Conservation (phyloP, 208 protist genomes). For the Lotmaria passim region DNA sequence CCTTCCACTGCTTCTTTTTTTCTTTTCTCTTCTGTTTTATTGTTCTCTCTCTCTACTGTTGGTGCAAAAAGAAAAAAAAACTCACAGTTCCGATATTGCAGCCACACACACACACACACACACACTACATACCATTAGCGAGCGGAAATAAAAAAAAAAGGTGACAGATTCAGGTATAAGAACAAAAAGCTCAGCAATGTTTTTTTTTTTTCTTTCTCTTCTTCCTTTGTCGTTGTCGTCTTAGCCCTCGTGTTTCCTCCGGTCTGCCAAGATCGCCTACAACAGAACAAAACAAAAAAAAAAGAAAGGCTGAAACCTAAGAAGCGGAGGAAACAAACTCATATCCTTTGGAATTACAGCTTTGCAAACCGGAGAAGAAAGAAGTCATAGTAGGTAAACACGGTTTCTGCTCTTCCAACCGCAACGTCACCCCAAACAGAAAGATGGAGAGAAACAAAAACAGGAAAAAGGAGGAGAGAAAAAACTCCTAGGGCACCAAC, state of each 20-base stretch:
- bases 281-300: background rate
- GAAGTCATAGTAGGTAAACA: background rate
- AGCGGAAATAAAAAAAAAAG: background rate
- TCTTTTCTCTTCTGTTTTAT: too few species aligned
- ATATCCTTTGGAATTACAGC: too few species aligned
- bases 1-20: too few species aligned
- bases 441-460: constrained; percentile 2
- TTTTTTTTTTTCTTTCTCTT: constrained; percentile 6
- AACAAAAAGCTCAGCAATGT: too few species aligned
- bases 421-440: background rate
- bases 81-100: too few species aligned
- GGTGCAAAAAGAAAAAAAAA: too few species aligned
- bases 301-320: background rate
- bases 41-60: too few species aligned
- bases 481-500: too few species aligned
- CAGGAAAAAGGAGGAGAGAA: too few species aligned
- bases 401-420: background rate
- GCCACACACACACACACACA: background rate
- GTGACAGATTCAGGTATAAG: constrained; percentile 2
- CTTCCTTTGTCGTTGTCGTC: background rate
- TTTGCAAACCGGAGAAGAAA: too few species aligned
- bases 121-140: background rate
- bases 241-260: background rate
- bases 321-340: background rate
- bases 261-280: background rate